These are phyloP conservation scores for Meira nashicola DNA, from an alignment of 1,284 basidiomycete genomes.

Conservation along the genomic window DNA sequence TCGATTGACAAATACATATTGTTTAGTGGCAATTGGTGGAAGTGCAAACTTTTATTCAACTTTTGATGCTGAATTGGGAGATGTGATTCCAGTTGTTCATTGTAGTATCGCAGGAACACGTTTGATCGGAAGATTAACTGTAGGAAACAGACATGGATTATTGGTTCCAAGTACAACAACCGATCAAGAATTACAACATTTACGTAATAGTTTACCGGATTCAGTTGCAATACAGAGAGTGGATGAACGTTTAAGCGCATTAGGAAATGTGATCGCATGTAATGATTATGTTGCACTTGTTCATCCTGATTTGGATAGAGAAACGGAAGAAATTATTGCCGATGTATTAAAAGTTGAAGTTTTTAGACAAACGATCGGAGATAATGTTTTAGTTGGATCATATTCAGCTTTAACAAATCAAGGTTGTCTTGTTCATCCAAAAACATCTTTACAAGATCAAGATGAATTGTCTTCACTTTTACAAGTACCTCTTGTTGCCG, in stretches of 20 bases:
- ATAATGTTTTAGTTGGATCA: conserved; percentile 92
- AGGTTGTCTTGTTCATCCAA: conserved; percentile 94
- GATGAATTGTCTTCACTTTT: conserved; percentile 92
- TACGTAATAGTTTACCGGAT: conserved; percentile 93
- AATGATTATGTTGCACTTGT: conserved; percentile 61
- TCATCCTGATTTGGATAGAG: conserved; percentile 85
- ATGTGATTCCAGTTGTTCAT: conserved; percentile 93
- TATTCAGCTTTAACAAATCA: conserved; percentile 94
- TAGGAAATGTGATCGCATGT: conserved; percentile 97
- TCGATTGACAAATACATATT: conserved; percentile 82
- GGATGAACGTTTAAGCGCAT: conserved; percentile 89
- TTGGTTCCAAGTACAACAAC: conserved; percentile 93
- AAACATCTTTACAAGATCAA: conserved; percentile 93
- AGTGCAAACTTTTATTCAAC: conserved; percentile 97
- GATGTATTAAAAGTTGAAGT: conserved; percentile 99
- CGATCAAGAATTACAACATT: conserved; percentile 95
- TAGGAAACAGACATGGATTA: conserved; percentile 82
- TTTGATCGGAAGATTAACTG: conserved; percentile 86
- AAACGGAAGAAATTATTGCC: conserved; percentile 99
- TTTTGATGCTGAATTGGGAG: conserved; percentile 88
- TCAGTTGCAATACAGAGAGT: conserved; percentile 86
- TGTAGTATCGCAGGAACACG: conserved; percentile 92
- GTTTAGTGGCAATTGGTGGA: conserved; percentile 72
- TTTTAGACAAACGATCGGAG: conserved; percentile 93
- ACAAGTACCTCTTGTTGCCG: conserved; percentile 91